These are phyloP conservation scores for Malassezia yamatoensis DNA, from an alignment of 1,284 basidiomycete genomes.

Conservation along the genomic window DNA sequence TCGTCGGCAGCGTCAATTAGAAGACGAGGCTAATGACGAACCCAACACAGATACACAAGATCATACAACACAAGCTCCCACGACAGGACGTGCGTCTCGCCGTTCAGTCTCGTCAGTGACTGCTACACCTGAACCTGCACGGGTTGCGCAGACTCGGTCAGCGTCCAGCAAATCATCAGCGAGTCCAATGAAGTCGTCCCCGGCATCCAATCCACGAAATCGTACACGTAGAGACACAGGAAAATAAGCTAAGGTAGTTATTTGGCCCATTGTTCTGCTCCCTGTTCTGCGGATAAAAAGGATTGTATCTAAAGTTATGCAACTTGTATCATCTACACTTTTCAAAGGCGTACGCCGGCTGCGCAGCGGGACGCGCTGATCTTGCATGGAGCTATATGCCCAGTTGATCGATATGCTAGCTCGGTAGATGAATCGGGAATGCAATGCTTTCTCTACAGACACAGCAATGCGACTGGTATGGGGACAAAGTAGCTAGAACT, in stretches of 20 bases:
- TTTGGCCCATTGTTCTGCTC: too few relatives aligned
- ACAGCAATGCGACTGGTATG: too few relatives aligned
- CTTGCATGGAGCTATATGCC: too few relatives aligned
- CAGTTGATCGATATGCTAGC: too few relatives aligned
- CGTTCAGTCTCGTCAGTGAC: background rate
- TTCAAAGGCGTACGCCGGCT: too few relatives aligned
- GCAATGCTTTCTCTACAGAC: too few relatives aligned
- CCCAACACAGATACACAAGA: background rate
- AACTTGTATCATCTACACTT: too few relatives aligned
- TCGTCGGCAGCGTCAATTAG: conserved; percentile 11
- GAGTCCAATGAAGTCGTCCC: background rate
- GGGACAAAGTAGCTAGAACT: too few relatives aligned
- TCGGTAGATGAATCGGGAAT: background rate
- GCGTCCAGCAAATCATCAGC: background rate
- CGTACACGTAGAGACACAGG: background rate
- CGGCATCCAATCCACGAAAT: background rate
- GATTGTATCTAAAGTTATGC: too few relatives aligned
- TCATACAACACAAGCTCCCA: background rate
- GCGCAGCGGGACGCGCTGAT: too few relatives aligned
- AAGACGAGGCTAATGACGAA: conserved; percentile 5
- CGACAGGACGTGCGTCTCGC: background rate
- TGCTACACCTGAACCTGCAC: background rate
- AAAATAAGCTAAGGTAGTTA: too few relatives aligned
- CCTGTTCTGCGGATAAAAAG: too few relatives aligned
- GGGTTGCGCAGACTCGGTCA: background rate